phyloP scores from a whole-genome alignment of 1,284 basidiomycete genomes.

The Microbotryum lychnidis-dioicae region DNA sequence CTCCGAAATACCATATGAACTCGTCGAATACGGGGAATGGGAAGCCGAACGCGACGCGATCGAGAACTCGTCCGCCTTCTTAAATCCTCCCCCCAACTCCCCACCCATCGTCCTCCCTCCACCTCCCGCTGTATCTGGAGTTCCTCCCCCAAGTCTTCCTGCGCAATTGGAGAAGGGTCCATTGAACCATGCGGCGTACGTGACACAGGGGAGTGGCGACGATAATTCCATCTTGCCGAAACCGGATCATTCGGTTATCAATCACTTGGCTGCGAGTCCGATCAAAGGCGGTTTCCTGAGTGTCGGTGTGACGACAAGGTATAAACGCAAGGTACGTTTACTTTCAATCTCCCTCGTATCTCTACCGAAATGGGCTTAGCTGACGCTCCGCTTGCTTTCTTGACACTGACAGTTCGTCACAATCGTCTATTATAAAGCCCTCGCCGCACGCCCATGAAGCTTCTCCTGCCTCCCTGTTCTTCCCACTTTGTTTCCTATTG shows the following conservation, averaged over 20 bases:
- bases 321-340: conserved; percentile 72
- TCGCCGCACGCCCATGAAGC: neutral
- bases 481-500: neutral
- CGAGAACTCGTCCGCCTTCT: conserved; percentile 25
- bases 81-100: conserved; percentile 7
- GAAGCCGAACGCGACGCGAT: conserved; percentile 32
- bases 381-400: neutral
- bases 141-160: conserved; percentile 73
- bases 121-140: conserved; percentile 33
- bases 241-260: conserved; percentile 87
- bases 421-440: conserved; percentile 31
- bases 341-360: no score
- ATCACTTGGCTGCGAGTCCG: conserved; percentile 91
- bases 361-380: neutral
- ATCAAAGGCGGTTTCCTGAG: conserved; percentile 90
- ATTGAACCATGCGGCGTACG: conserved; percentile 52
- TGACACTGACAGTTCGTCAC: conserved; percentile 25
- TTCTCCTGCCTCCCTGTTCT: neutral
- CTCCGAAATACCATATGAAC: conserved; percentile 39
- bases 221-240: conserved; percentile 89
- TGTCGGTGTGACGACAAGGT: conserved; percentile 86
- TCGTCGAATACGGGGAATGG: conserved; percentile 36
- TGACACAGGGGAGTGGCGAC: conserved; percentile 51
- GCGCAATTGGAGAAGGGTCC: conserved; percentile 91
- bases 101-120: conserved; percentile 16